phyloP scores from a whole-genome alignment of 441 rosid species.

The Melianthus villosus region DNA sequence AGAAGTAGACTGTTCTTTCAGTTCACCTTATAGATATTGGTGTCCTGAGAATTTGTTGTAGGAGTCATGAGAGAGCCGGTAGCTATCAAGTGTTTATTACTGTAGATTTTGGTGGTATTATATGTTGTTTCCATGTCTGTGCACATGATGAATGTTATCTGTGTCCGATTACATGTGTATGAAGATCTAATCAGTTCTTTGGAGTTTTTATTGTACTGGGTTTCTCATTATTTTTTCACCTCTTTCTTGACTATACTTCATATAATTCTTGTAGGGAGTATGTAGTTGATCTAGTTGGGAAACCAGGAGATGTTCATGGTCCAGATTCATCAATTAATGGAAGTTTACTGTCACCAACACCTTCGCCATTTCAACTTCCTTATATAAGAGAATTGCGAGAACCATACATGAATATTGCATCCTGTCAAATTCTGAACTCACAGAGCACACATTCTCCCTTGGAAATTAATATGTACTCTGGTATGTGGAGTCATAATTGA shows the following conservation, averaged over 20 bases:
- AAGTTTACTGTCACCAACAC: constrained; percentile 31
- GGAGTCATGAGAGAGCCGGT: too few relatives aligned
- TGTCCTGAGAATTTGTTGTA: too few relatives aligned
- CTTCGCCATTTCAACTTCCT: constrained; percentile 56
- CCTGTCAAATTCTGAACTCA: constrained; percentile 19
- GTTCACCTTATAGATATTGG: too few relatives aligned
- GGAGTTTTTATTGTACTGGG: neutral
- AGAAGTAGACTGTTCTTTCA: too few relatives aligned
- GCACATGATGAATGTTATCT: too few relatives aligned
- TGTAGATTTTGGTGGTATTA: too few relatives aligned
- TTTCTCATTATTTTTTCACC: neutral
- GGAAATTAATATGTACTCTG: constrained; percentile 23
- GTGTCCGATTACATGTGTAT: too few relatives aligned
- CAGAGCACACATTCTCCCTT: constrained; percentile 16
- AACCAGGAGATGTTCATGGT: constrained; percentile 75
- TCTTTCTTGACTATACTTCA: constrained; percentile 3
- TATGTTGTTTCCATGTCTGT: too few relatives aligned
- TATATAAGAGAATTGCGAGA: constrained; percentile 32
- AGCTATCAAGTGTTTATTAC: too few relatives aligned
- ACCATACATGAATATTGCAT: constrained; percentile 21
- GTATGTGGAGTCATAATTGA: constrained; percentile 14
- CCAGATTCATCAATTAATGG: constrained; percentile 86
- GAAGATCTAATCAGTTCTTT: too few relatives aligned
- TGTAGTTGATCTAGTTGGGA: constrained; percentile 86
- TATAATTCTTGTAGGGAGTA: constrained; percentile 53